Evolutionary conservation across 768 basidiomycete genomes (phyloP).

Genomic region (Auricularia sp.): DNA sequence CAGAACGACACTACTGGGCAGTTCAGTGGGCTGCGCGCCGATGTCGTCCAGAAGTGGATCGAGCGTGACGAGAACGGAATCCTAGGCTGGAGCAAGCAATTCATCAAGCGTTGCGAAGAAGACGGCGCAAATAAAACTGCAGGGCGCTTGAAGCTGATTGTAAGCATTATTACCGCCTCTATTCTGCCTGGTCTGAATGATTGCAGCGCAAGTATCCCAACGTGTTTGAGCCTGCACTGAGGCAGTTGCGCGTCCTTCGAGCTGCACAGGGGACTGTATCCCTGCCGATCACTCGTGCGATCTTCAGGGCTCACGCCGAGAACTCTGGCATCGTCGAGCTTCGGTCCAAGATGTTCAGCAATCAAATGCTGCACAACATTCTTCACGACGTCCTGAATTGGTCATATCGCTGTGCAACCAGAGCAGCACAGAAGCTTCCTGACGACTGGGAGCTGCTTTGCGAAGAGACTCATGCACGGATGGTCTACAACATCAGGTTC

Average conservation of each 20-base stretch:
- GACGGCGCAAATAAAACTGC: neutral
- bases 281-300: neutral
- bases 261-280: neutral
- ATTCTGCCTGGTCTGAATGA: neutral
- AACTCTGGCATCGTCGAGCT: neutral
- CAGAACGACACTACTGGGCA: too few species aligned
- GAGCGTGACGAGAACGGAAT: too few species aligned
- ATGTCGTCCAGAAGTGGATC: too few species aligned
- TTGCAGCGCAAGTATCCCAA: neutral
- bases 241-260: neutral
- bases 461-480: slow-evolving; percentile 13
- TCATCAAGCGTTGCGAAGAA: too few species aligned
- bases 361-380: neutral
- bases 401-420: slow-evolving; percentile 9
- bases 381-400: neutral
- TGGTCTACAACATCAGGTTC: slow-evolving; percentile 12
- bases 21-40: too few species aligned
- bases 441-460: slow-evolving; percentile 7
- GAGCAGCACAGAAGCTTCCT: slow-evolving; percentile 14
- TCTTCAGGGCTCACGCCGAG: neutral
- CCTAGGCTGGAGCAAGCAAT: too few species aligned
- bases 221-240: neutral
- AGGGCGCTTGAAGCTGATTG: neutral
- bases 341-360: neutral
- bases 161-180: neutral